These are phyloP conservation scores for Zostera marina DNA, from an alignment of 116 monocot species.

Conservation along the genomic window DNA sequence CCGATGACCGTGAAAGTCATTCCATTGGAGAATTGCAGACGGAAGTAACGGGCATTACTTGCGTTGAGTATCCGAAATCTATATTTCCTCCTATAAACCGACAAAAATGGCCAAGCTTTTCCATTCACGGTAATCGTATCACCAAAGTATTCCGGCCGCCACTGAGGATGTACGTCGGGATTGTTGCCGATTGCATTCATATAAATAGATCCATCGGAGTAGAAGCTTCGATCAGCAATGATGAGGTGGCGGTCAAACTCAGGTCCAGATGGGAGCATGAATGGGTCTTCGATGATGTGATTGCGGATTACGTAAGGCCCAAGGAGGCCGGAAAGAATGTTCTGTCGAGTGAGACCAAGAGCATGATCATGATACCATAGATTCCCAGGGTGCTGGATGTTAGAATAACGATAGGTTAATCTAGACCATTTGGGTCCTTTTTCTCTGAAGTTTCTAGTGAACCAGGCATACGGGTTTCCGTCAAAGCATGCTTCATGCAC, in stretches of 20 bases:
- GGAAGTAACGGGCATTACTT: conserved; percentile 37
- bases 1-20: conserved; percentile 14
- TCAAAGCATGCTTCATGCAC: conserved; percentile 36
- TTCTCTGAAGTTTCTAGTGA: conserved; percentile 32
- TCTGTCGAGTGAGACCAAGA: conserved; percentile 10
- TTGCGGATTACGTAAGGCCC: conserved; percentile 15
- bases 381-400: conserved; percentile 60
- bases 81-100: conserved; percentile 21
- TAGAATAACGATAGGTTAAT: conserved; percentile 33
- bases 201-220: conserved; percentile 15
- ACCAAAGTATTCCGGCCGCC: conserved; percentile 39
- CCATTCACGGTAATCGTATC: conserved; percentile 20
- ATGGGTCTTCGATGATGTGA: conserved; percentile 4
- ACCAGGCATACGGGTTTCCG: conserved; percentile 64
- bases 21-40: conserved; percentile 8
- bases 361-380: conserved; percentile 52
- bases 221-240: conserved; percentile 22
- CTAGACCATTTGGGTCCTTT: conserved; percentile 30
- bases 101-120: conserved; percentile 15
- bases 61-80: conserved; percentile 36
- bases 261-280: conserved; percentile 21
- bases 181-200: conserved; percentile 15
- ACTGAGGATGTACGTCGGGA: conserved; percentile 29
- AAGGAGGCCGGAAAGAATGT: conserved; percentile 10
- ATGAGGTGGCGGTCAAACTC: conserved; percentile 30